These are phyloP conservation scores for Aspergillus hancockii DNA, from an alignment of 495 filamentous ascomycete genomes.

Conservation along the genomic window DNA sequence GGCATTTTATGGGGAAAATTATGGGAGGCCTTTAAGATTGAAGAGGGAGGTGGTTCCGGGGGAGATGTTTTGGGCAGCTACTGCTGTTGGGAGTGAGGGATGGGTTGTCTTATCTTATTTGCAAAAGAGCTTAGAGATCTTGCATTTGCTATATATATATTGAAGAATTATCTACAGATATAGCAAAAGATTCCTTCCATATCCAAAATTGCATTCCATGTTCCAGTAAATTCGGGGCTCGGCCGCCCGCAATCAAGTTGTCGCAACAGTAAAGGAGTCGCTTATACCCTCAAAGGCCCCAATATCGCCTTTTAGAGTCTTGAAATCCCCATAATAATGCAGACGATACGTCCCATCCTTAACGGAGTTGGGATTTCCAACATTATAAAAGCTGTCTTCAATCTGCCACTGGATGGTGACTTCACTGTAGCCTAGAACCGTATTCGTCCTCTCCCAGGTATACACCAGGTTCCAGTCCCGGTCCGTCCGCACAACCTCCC, in stretches of 20 bases:
- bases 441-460: conserved; percentile 74
- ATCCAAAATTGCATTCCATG: too few relatives aligned
- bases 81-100: too few relatives aligned
- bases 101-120: too few relatives aligned
- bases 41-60: too few relatives aligned
- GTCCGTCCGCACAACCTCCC: conserved; percentile 71
- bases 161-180: too few relatives aligned
- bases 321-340: conserved; percentile 84
- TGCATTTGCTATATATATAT: too few relatives aligned
- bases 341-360: conserved; percentile 72
- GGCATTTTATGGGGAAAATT: too few relatives aligned
- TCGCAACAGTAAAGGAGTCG: conserved; percentile 57
- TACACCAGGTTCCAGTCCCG: conserved; percentile 80
- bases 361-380: conserved; percentile 39
- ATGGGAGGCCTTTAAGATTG: too few relatives aligned
- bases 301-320: conserved; percentile 65
- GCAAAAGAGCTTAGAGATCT: too few relatives aligned
- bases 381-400: conserved; percentile 51
- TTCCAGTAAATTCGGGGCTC: too few relatives aligned
- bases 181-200: too few relatives aligned
- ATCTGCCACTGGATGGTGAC: conserved; percentile 81
- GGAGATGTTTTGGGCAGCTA: too few relatives aligned
- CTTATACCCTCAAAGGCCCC: conserved; percentile 76
- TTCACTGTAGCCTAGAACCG: conserved; percentile 73
- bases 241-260: background rate